phyloP scores from a whole-genome alignment of 2,329 filamentous ascomycete genomes.

The Celoporthe dispersa region DNA sequence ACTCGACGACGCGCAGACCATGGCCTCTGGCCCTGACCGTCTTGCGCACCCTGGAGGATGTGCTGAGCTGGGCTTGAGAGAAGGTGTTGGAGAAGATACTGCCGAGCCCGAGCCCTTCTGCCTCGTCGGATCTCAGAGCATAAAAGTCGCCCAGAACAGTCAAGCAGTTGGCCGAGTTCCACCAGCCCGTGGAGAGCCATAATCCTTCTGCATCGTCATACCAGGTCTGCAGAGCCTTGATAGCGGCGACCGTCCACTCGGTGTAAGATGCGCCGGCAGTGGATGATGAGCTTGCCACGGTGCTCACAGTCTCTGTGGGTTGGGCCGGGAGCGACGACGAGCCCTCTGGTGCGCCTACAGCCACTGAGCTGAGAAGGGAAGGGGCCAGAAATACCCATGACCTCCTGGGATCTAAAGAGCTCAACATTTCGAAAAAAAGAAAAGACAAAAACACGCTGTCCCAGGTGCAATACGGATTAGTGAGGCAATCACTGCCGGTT shows the following conservation, averaged over 20 bases:
- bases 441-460: background rate
- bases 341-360: background rate
- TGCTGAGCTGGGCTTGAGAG: slow-evolving; percentile 47
- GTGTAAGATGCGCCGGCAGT: slow-evolving; percentile 37
- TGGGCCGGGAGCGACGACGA: background rate
- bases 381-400: background rate
- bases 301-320: background rate
- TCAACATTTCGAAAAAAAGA: background rate
- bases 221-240: slow-evolving; percentile 59
- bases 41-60: slow-evolving; percentile 44
- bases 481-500: background rate
- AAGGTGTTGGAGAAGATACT: slow-evolving; percentile 51
- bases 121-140: slow-evolving; percentile 38
- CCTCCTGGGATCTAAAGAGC: background rate
- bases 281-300: slow-evolving; percentile 11
- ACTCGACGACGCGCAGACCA: slow-evolving; percentile 42
- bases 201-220: slow-evolving; percentile 65
- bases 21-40: slow-evolving; percentile 34
- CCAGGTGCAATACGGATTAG: background rate
- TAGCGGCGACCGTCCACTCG: slow-evolving; percentile 39
- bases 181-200: slow-evolving; percentile 71
- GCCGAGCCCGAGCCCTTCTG: slow-evolving; percentile 45
- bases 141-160: slow-evolving; percentile 64
- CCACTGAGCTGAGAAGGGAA: background rate
- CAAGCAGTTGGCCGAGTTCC: slow-evolving; percentile 72